Evolutionary conservation across 2,329 filamentous ascomycete species (phyloP), one percentile per base, ranked within the genome.

Genomic region (Cryphonectria radicalis): DNA sequence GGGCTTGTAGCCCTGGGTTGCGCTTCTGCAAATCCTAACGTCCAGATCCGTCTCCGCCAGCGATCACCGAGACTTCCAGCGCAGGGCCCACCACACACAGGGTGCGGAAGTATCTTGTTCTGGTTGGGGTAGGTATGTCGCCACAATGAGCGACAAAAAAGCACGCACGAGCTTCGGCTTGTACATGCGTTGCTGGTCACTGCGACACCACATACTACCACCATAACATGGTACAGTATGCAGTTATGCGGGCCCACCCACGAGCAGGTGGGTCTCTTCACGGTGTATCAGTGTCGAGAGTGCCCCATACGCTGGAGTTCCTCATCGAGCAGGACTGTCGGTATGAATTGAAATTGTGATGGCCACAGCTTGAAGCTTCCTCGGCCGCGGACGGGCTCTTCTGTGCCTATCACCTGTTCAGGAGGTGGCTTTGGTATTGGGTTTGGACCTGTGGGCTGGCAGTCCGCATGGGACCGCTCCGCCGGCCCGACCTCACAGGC

Each of bases 141-240:
- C 50, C n/a, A 67, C 63, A 28, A 50, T 50, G 63, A 46, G 67
- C 65, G 43, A 66, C 63, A 59, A 67, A 69, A 69, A 60, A 70
- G 68, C 46, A 68, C 68, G 68, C 71, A 72, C 71, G 64, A 72
- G 62, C 70, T 43, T 43, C 11, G 53, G 60, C n/a, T n/a, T 46
- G 14, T 64, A 60, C 60, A 57, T 35, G 42, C n/a, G 14, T 28
- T 55, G 59, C 67, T 59, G 11, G 40, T 14, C 40, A 14, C 40
- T 42, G 40, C 40, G 11, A 42, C 43, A 22, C 4, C 14, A 50
- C 19, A 22, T 50, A 22, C 43, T 22, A 19, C 17, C 10, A 40
- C 11, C 2, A 3, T 40, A 40, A 11, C 11, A 13, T 40, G 37
- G 37, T 11, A 40, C 37, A 40, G 10, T 50, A n/a, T 50, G n/a